Evolutionary conservation across 1,139 yeast genomes (phyloP).

Genomic region (Yamadazyma oceani): DNA sequence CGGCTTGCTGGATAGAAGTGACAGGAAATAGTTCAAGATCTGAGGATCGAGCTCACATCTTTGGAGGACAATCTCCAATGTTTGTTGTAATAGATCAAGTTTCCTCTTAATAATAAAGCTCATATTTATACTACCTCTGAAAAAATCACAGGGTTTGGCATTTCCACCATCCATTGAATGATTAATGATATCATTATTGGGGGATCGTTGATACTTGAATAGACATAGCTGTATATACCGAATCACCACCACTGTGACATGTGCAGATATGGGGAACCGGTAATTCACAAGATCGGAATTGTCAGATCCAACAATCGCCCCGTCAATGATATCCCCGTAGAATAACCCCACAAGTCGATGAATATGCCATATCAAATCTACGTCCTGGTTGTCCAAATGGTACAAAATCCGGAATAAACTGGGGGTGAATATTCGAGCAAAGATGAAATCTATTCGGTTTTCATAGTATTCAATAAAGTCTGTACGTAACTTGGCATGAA

Average conservation of each 20-base stretch:
- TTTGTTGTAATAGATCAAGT: conserved; percentile 6
- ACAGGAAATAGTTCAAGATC: conserved; percentile 7
- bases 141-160: conserved; percentile 14
- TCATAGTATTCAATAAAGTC: conserved; percentile 14
- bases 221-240: conserved; percentile 13
- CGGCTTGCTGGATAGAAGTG: conserved; percentile 7
- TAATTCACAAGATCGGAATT: neutral
- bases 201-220: conserved; percentile 11
- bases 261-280: conserved; percentile 6
- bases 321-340: conserved; percentile 2
- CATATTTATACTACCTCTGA: conserved; percentile 10
- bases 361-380: conserved; percentile 15
- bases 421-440: conserved; percentile 8
- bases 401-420: conserved; percentile 8
- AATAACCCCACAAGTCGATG: conserved; percentile 8
- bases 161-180: conserved; percentile 2
- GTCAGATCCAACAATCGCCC: too few relatives aligned
- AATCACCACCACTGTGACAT: conserved; percentile 5
- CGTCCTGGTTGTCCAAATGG: conserved; percentile 8
- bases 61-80: conserved; percentile 6
- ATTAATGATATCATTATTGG: conserved; percentile 7
- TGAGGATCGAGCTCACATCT: conserved; percentile 10
- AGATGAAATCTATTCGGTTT: conserved; percentile 4
- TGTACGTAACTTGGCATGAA: conserved; percentile 4
- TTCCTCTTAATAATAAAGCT: conserved; percentile 11